Conservation (phyloP, 257 asterid species). For the Leptodermis oblonga region DNA sequence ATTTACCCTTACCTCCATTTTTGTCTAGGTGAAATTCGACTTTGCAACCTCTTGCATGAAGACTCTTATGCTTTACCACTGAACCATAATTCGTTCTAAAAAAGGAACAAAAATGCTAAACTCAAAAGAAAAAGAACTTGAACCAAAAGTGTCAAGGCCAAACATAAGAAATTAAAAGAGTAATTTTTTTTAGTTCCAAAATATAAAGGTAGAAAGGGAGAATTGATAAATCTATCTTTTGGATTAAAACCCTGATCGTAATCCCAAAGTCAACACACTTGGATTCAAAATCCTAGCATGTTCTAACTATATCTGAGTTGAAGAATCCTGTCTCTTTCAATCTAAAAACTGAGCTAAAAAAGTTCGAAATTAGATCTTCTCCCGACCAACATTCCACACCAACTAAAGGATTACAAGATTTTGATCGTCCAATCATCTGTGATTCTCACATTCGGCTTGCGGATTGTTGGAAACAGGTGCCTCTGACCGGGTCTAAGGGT, state of each 20-base stretch:
- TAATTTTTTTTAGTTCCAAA: no score
- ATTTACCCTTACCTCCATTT: no score
- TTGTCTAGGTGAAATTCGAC: no score
- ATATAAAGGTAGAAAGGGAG: no score
- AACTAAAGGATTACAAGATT: slow-evolving; percentile 34
- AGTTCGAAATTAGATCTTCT: background rate
- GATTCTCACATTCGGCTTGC: slow-evolving; percentile 69
- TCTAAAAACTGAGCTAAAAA: background rate
- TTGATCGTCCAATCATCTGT: slow-evolving; percentile 68
- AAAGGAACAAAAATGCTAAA: no score
- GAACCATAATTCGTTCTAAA: no score
- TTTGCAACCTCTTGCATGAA: no score
- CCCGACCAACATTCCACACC: background rate
- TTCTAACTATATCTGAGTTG: background rate
- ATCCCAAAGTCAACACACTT: background rate
- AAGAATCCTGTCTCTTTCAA: background rate
- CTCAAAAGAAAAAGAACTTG: no score
- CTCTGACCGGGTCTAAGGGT: slow-evolving; percentile 41
- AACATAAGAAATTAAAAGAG: no score
- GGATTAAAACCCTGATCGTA: background rate
- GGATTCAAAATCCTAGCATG: background rate
- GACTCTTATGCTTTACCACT: no score
- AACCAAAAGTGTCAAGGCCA: no score
- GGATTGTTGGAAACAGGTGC: slow-evolving; percentile 49
- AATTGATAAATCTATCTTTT: background rate